Evolutionary conservation across 2,329 filamentous ascomycete species (phyloP), one percentile per base, ranked within the genome.

Genomic region (Arthrobotrys iridis): DNA sequence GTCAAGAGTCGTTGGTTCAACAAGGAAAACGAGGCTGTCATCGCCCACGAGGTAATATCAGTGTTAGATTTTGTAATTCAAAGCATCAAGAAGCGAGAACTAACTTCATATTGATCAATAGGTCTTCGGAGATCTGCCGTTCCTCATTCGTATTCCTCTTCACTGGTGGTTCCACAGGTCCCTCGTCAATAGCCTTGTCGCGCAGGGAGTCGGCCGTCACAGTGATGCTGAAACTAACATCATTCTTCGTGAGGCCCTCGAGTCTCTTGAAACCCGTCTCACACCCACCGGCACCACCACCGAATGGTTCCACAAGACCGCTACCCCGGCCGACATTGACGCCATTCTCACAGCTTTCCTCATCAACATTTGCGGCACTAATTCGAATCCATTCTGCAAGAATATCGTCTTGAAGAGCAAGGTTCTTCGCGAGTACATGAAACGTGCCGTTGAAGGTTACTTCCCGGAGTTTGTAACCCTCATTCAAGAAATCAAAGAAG

Each of bases 121-220:
- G 71, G 20, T 63, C 22, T 75, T 75, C 24, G 71, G 71, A 10
- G 64, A 62, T n/a, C 55, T 75, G 15, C 57, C 71, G 24, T 46
- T 57, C 45, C 57, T 68, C 41, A 8, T 64, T 11, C 71, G 71
- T 7, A 41, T 59, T 41, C 57, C 71, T 2, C 37, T 75, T 40
- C 55, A 65, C 63, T 75, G 71, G 71, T 75, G 71, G 71, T 75
- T 58, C 63, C 63, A 63, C 15, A 58, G 71, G 6, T 50, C 26
- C 57, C 37, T 75, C 15, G 46, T 8, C 15, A 37, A 55, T 22
- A 26, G 57, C 15, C 71, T 75, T 33, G 41, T 46, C 26, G 37
- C 20, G 35, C 71, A 75, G 46, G 71, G 71, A 24, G 48, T 75
- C 46, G 71, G 71, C 37, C 71, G 63, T 24, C 71, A 75, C 57